Conservation (phyloP, 2,329 filamentous ascomycete species). For the Blastomyces parvus region DNA sequence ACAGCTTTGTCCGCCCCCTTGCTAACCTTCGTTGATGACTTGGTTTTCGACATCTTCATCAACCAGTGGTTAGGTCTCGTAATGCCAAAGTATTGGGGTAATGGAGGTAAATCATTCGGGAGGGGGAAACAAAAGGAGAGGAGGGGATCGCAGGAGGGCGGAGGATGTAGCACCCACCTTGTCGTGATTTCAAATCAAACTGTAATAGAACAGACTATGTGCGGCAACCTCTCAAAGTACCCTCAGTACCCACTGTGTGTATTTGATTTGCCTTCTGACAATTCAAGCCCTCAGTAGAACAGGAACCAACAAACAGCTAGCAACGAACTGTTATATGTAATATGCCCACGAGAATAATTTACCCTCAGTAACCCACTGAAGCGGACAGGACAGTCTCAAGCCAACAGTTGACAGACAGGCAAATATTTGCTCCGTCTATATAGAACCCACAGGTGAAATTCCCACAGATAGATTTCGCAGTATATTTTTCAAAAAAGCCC, state of each 20-base stretch:
- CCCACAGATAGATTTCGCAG: constrained; percentile 34
- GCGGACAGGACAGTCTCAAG: constrained; percentile 10
- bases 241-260: constrained; percentile 5
- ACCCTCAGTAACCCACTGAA: constrained; percentile 17
- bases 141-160: neutral
- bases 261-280: constrained; percentile 3
- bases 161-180: neutral
- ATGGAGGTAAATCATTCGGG: neutral
- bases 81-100: neutral
- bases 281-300: constrained; percentile 10
- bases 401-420: constrained; percentile 24
- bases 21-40: constrained; percentile 20
- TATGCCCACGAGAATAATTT: constrained; percentile 11
- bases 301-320: constrained; percentile 2
- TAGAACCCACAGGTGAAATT: constrained; percentile 33
- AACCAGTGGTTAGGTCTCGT: constrained; percentile 16
- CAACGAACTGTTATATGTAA: neutral
- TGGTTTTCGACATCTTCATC: constrained; percentile 39
- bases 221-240: constrained; percentile 5
- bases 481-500: constrained; percentile 24
- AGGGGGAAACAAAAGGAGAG: neutral
- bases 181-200: constrained; percentile 1
- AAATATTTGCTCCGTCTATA: constrained; percentile 31
- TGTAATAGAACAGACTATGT: neutral
- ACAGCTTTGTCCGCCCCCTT: constrained; percentile 33